These are phyloP conservation scores for Populus deltoides DNA, from an alignment of 345 rosid genomes.

Conservation along the genomic window DNA sequence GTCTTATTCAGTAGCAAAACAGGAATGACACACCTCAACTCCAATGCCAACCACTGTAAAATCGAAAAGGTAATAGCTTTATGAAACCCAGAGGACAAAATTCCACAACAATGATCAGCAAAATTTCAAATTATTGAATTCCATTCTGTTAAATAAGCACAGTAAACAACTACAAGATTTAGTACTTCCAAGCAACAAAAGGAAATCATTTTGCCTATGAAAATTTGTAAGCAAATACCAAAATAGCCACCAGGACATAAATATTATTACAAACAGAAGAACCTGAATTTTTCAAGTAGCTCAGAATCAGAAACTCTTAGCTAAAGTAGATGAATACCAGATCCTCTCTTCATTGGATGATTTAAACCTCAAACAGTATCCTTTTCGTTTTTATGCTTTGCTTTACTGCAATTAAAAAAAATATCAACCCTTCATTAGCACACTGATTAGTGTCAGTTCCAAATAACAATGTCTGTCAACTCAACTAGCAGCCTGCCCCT, in stretches of 20 bases:
- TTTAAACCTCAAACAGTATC: not conserved
- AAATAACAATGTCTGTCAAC: not conserved
- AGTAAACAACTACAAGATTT: too few species aligned
- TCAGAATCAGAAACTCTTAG: not conserved
- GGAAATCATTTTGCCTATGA: too few species aligned
- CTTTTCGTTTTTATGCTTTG: not conserved
- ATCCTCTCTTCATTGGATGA: not conserved
- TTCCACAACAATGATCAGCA: not conserved
- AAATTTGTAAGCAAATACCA: not conserved
- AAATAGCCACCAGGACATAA: not conserved
- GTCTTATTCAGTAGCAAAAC: too few species aligned
- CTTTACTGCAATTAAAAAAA: not conserved
- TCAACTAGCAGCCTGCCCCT: not conserved
- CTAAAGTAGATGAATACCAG: too few species aligned
- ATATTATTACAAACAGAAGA: not conserved
- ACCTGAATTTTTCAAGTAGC: not conserved
- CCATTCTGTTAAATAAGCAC: not conserved
- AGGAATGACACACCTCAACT: too few species aligned
- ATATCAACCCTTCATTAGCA: not conserved
- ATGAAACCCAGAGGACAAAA: not conserved
- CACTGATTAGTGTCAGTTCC: not conserved
- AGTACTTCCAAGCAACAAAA: too few species aligned
- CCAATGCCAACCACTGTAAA: too few species aligned
- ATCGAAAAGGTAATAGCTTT: too few species aligned
- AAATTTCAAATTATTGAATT: not conserved